A percentile compares a stretch with the other conserved stretches of the same genome.
Evolutionary conservation across 1,284 basidiomycete species (phyloP).

Genomic region (Erythrobasidium hasegawianum): DNA sequence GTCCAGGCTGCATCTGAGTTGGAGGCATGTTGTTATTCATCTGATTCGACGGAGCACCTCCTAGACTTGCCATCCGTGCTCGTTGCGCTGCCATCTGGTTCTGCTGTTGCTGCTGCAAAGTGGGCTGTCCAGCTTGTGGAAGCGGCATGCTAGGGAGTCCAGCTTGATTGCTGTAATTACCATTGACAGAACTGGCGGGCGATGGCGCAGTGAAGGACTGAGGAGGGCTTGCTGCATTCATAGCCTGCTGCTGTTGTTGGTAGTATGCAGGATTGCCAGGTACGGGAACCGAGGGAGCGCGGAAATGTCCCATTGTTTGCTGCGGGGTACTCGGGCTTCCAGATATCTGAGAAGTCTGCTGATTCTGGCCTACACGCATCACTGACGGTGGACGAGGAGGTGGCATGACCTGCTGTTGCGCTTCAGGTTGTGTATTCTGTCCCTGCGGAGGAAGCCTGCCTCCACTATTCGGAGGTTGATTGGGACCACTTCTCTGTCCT

Average conservation of each 20-base stretch:
- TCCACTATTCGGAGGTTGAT: not conserved
- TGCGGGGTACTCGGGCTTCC: not conserved
- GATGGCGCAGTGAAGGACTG: conserved; percentile 1
- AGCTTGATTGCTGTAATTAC: conserved; percentile 7
- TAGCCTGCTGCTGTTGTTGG: conserved; percentile 6
- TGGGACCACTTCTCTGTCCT: not conserved
- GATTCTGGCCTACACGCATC: not conserved
- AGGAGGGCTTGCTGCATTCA: conserved; percentile 1
- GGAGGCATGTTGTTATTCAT: not conserved
- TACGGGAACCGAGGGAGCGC: conserved; percentile 16
- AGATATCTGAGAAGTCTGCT: too few species aligned
- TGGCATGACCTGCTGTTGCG: conserved; percentile 3
- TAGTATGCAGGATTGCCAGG: conserved; percentile 10
- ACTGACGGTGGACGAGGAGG: conserved; percentile 28
- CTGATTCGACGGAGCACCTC: not conserved
- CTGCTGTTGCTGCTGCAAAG: conserved; percentile 15
- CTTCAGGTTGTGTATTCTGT: not conserved
- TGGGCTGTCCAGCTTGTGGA: conserved; percentile 4
- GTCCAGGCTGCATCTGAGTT: not conserved
- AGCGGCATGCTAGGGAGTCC: not conserved
- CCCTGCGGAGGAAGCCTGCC: not conserved
- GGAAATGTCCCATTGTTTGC: conserved; percentile 17
- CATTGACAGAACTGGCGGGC: conserved; percentile 19
- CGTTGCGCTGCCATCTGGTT: conserved; percentile 11
- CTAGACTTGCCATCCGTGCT: not conserved